Percentiles rank a stretch among this genome's conserved stretches.
Evolutionary conservation across 1,284 basidiomycete species (phyloP).

Genomic region (Moesziomyces parantarcticus): DNA sequence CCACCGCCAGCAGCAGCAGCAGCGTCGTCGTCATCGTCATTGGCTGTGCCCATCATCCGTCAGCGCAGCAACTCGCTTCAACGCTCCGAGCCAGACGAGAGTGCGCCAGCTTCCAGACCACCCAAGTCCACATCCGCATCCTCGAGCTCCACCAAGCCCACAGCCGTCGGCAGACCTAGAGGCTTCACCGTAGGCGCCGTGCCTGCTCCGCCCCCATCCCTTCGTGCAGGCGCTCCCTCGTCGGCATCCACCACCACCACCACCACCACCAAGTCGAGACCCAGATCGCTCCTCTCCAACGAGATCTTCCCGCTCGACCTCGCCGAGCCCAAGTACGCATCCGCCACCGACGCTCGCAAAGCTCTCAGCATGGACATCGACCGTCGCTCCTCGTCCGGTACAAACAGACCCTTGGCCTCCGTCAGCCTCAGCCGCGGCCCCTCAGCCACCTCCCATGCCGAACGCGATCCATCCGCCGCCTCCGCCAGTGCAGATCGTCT

Average conservation of each 20-base stretch:
- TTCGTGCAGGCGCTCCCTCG: conserved; percentile 12
- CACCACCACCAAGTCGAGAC: conserved; percentile 40
- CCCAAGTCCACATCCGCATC: background rate
- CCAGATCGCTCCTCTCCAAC: conserved; percentile 54
- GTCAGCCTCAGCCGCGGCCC: conserved; percentile 10
- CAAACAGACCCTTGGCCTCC: background rate
- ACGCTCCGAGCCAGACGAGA: conserved; percentile 14
- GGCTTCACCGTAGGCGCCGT: conserved; percentile 61
- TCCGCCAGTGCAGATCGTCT: conserved; percentile 13
- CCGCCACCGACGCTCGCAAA: conserved; percentile 17
- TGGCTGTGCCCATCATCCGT: conserved; percentile 28
- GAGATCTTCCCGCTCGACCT: conserved; percentile 52
- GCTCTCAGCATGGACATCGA: conserved; percentile 35
- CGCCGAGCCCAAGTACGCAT: conserved; percentile 30
- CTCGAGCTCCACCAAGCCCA: conserved; percentile 9
- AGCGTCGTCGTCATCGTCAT: conserved; percentile 3
- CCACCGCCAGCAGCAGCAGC: conserved; percentile 1
- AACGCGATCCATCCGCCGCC: conserved; percentile 5
- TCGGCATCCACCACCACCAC: conserved; percentile 4
- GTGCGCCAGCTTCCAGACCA: conserved; percentile 5
- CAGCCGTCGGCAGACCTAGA: conserved; percentile 43
- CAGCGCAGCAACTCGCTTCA: conserved; percentile 36
- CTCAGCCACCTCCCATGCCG: conserved; percentile 4
- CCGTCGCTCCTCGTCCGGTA: conserved; percentile 6
- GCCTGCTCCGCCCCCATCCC: conserved; percentile 14